A percentile compares a stretch with the other conserved stretches of the same genome.
Conservation (phyloP, 2,329 filamentous ascomycete species). For the Fusarium equiseti region DNA sequence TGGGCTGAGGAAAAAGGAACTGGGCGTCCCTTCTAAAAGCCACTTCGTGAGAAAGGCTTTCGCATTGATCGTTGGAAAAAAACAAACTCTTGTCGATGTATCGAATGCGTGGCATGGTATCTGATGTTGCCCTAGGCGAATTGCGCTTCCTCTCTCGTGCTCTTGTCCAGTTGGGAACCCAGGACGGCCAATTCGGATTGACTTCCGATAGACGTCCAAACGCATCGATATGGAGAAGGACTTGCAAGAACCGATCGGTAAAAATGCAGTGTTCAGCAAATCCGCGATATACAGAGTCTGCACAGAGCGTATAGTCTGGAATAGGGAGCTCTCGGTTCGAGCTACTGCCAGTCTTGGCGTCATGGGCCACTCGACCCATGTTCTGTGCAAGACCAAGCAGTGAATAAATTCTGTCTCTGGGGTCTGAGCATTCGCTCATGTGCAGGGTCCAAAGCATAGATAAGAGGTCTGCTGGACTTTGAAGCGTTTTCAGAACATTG, state of each 20-base stretch:
- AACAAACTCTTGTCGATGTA: too few species aligned
- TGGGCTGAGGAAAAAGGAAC: too few species aligned
- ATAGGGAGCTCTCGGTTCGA: too few species aligned
- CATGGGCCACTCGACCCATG: too few species aligned
- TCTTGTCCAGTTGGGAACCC: background rate
- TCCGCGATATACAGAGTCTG: fast-evolving
- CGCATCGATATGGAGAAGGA: background rate
- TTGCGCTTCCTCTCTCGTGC: fast-evolving
- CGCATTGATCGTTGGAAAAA: too few species aligned
- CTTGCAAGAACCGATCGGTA: fast-evolving
- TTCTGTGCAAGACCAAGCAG: background rate
- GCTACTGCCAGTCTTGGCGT: too few species aligned
- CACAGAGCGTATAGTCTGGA: background rate
- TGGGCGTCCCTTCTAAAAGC: too few species aligned
- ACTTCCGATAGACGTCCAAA: background rate
- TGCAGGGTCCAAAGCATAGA: background rate
- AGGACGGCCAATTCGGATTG: background rate
- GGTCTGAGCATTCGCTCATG: background rate
- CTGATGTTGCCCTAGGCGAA: too few species aligned
- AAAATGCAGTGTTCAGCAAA: fast-evolving
- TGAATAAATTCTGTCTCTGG: background rate
- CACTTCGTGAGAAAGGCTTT: too few species aligned
- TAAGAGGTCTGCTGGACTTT: fast-evolving
- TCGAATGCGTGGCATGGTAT: too few species aligned
- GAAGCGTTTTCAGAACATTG: background rate